phyloP scores from a whole-genome alignment of 208 protist species.

The Trypanosoma theileri region DNA sequence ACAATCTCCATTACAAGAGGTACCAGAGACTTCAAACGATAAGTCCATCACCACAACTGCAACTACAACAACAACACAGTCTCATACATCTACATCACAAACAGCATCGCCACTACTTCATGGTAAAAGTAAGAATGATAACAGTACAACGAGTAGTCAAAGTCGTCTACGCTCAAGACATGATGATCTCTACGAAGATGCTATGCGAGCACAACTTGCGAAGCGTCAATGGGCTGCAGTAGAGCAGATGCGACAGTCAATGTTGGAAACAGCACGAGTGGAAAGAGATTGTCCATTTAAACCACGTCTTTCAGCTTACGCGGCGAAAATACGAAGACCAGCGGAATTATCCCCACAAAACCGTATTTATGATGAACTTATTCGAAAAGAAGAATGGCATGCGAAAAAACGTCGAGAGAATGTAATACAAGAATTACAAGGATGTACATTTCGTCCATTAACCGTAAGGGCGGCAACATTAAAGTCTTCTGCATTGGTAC shows the following conservation, averaged over 20 bases:
- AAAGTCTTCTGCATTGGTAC: conserved; percentile 31
- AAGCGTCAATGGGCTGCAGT: conserved; percentile 83
- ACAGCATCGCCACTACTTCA: neutral
- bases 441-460: conserved; percentile 84
- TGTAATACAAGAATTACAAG: conserved; percentile 58
- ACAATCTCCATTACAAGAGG: neutral
- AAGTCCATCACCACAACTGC: no score
- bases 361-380: conserved; percentile 62
- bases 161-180: conserved; percentile 1
- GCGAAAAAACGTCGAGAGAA: conserved; percentile 55
- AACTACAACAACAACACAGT: neutral
- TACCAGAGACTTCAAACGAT: neutral
- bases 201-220: conserved; percentile 65
- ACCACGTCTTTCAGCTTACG: conserved; percentile 67
- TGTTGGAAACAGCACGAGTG: conserved; percentile 60
- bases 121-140: no score
- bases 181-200: conserved; percentile 62
- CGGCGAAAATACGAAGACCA: conserved; percentile 56
- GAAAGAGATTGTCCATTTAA: conserved; percentile 75
- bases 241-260: conserved; percentile 64
- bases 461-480: conserved; percentile 54
- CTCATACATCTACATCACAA: neutral
- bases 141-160: neutral
- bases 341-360: conserved; percentile 64
- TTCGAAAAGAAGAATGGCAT: conserved; percentile 62